These are phyloP conservation scores for Epichloe coenophiala DNA, from an alignment of 2,329 filamentous ascomycete genomes.

Conservation along the genomic window DNA sequence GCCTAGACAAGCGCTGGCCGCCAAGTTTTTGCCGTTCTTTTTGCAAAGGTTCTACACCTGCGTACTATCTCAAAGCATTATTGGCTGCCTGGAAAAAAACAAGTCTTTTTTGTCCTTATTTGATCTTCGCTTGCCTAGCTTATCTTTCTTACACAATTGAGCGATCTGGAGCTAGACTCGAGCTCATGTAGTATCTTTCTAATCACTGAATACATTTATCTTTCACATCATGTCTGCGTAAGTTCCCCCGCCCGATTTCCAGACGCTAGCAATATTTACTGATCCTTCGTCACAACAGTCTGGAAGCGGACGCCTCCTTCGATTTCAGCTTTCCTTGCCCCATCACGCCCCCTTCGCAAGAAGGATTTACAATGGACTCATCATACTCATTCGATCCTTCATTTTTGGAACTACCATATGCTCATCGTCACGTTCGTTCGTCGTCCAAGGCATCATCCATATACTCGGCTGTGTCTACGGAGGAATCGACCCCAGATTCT, in stretches of 20 bases:
- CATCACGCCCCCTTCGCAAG: slow-evolving; percentile 14
- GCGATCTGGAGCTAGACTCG: slow-evolving; percentile 11
- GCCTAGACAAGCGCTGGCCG: slow-evolving; percentile 4
- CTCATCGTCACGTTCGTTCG: slow-evolving; percentile 44
- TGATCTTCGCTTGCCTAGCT: not conserved
- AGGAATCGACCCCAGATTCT: slow-evolving; percentile 45
- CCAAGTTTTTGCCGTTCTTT: not conserved
- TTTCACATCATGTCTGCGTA: slow-evolving; percentile 6
- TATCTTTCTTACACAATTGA: not conserved
- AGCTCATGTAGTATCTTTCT: not conserved
- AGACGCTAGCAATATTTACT: not conserved
- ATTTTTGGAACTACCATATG: slow-evolving; percentile 41
- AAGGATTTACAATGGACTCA: slow-evolving; percentile 11
- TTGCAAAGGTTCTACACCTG: not conserved
- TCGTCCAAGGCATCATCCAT: slow-evolving; percentile 53
- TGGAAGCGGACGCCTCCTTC: slow-evolving; percentile 49
- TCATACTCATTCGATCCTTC: slow-evolving; percentile 41
- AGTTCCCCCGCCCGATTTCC: not conserved
- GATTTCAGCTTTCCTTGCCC: slow-evolving; percentile 41
- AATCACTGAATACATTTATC: not conserved
- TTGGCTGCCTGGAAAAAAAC: not conserved
- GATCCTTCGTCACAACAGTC: slow-evolving; percentile 25
- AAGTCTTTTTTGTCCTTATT: not conserved
- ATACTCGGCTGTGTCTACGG: slow-evolving; percentile 46
- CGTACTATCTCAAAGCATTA: not conserved